Percentiles rank a stretch among this genome's conserved stretches.
These are phyloP conservation scores for Singerocomus inundabilis DNA, from an alignment of 1,284 basidiomycete species.

Conservation along the genomic window DNA sequence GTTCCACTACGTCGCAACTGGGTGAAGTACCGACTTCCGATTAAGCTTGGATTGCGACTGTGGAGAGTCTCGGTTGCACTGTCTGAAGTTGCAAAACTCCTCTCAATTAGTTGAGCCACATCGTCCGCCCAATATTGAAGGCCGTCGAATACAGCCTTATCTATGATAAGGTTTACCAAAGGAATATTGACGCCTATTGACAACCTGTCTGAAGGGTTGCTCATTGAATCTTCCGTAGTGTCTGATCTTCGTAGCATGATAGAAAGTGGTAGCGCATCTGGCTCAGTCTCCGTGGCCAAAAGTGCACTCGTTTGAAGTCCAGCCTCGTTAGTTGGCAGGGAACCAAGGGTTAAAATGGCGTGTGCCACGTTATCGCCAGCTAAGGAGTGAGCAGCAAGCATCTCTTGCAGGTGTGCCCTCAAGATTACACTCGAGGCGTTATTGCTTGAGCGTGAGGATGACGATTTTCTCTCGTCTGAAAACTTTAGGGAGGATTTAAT, in stretches of 20 bases:
- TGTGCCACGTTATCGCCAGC: slow-evolving; percentile 30
- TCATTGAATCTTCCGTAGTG: slow-evolving; percentile 5
- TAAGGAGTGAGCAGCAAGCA: slow-evolving; percentile 48
- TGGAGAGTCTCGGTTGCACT: slow-evolving; percentile 36
- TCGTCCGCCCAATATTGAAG: slow-evolving; percentile 89
- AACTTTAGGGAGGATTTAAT: slow-evolving; percentile 41
- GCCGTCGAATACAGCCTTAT: slow-evolving; percentile 67
- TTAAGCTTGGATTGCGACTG: slow-evolving; percentile 66
- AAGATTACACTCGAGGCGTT: slow-evolving; percentile 17
- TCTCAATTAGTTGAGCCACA: slow-evolving; percentile 64
- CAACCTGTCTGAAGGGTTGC: slow-evolving; percentile 22
- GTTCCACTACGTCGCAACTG: slow-evolving; percentile 50
- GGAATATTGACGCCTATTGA: slow-evolving; percentile 59
- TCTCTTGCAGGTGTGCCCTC: slow-evolving; percentile 37
- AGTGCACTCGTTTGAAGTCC: slow-evolving; percentile 22
- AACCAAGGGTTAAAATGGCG: slow-evolving; percentile 28
- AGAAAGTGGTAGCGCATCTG: slow-evolving; percentile 21
- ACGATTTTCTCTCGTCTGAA: slow-evolving; percentile 21
- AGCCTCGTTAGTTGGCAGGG: slow-evolving; percentile 15
- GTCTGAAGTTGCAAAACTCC: slow-evolving; percentile 29
- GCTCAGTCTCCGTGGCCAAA: slow-evolving; percentile 22
- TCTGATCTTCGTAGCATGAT: slow-evolving; percentile 20
- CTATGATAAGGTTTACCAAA: slow-evolving; percentile 59
- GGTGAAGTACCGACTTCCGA: slow-evolving; percentile 82
- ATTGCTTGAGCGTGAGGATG: neutral